Conservation (phyloP, 2,329 filamentous ascomycete genomes). For the Trichoderma oligosporum region DNA sequence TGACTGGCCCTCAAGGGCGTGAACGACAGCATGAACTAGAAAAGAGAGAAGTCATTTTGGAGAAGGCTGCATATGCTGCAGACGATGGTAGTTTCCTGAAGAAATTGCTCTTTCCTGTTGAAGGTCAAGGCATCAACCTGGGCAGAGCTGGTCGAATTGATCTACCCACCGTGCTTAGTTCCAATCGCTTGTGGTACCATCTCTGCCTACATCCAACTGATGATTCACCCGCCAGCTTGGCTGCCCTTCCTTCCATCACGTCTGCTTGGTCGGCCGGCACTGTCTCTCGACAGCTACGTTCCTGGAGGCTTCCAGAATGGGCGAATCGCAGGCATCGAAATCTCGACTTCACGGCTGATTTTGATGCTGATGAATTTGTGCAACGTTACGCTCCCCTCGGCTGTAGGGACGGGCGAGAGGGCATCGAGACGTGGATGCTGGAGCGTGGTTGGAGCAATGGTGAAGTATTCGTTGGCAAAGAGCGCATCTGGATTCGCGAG, state of each 20-base stretch:
- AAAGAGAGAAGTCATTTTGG: conserved; percentile 75
- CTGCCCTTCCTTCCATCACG: conserved; percentile 66
- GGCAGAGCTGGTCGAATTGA: conserved; percentile 77
- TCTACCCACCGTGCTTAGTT: conserved; percentile 67
- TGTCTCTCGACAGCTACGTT: conserved; percentile 85
- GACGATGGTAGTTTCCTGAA: conserved; percentile 81
- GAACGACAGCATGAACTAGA: conserved; percentile 78
- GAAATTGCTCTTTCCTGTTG: conserved; percentile 73
- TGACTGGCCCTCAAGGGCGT: conserved; percentile 60
- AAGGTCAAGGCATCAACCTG: conserved; percentile 73
- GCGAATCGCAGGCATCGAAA: conserved; percentile 87
- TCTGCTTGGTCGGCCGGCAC: conserved; percentile 89
- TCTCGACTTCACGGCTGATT: conserved; percentile 94
- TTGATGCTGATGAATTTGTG: conserved; percentile 88
- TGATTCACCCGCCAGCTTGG: conserved; percentile 70
- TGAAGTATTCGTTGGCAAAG: conserved; percentile 84
- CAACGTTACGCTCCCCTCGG: conserved; percentile 78
- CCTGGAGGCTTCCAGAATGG: conserved; percentile 95
- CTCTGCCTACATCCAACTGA: conserved; percentile 89
- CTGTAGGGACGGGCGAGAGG: conserved; percentile 85
- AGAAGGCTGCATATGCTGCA: conserved; percentile 79
- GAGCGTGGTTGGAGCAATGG: conserved; percentile 98
- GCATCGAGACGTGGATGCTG: conserved; percentile 89
- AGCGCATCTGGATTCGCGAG: conserved; percentile 95
- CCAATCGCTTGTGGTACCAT: conserved; percentile 94